A percentile compares a stretch with the other conserved stretches of the same genome.
These are phyloP conservation scores for Avicennia marina DNA, from an alignment of 257 asterid genomes.

Conservation along the genomic window DNA sequence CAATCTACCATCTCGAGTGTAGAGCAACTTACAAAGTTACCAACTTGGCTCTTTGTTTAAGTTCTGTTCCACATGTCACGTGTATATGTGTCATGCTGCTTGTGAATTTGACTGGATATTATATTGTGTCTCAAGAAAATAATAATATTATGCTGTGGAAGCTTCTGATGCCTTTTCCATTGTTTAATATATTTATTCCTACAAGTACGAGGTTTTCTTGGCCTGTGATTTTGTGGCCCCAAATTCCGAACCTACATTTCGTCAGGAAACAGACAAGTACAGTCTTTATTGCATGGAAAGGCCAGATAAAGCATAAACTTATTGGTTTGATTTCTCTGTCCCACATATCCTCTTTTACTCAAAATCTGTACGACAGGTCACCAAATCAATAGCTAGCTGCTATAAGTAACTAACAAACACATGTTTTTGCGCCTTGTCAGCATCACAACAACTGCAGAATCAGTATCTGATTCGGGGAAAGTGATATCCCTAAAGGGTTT, in stretches of 20 bases:
- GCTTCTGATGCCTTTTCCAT: conserved; percentile 15
- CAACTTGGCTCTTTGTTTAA: not conserved
- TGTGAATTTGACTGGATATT: not conserved
- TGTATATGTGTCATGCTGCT: not conserved
- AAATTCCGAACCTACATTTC: not conserved
- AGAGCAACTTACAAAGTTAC: not conserved
- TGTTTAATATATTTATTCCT: conserved; percentile 7
- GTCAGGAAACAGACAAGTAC: conserved; percentile 14
- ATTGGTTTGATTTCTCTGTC: conserved; percentile 25
- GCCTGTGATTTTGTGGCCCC: conserved; percentile 28
- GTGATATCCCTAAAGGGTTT: conserved; percentile 16
- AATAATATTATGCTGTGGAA: conserved; percentile 17
- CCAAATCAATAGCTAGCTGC: conserved; percentile 14
- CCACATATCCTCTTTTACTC: not conserved
- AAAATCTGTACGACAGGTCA: conserved; percentile 21
- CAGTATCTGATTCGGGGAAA: conserved; percentile 24
- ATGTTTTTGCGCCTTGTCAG: conserved; percentile 6
- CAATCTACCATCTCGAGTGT: not conserved
- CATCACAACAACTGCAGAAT: not conserved
- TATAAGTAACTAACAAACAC: not conserved
- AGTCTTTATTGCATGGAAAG: conserved; percentile 16
- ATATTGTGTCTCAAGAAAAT: conserved; percentile 6
- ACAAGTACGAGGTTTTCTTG: conserved; percentile 27
- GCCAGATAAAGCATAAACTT: conserved; percentile 3
- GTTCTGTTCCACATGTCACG: no score